Conservation (phyloP, 257 asterid species). For the Nicotiana tabacum region DNA sequence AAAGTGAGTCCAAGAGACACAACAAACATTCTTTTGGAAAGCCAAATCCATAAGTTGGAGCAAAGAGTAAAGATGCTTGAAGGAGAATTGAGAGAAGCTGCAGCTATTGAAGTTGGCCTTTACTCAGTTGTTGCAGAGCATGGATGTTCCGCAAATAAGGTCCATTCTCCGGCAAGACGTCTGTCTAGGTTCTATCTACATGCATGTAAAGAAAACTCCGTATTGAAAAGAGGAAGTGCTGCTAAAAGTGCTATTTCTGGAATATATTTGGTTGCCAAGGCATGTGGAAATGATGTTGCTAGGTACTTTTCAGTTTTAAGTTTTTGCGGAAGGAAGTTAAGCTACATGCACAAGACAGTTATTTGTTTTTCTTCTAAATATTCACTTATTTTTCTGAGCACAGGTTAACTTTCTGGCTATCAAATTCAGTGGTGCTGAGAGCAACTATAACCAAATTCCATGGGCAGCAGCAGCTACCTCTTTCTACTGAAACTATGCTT, state of each 20-base stretch:
- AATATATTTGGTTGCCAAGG: conserved; percentile 72
- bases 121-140: conserved; percentile 84
- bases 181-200: conserved; percentile 73
- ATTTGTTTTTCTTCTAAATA: conserved; percentile 1
- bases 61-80: conserved; percentile 58
- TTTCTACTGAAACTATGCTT: conserved; percentile 24
- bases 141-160: conserved; percentile 60
- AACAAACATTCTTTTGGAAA: conserved; percentile 41
- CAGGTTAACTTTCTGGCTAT: conserved; percentile 95
- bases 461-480: conserved; percentile 31
- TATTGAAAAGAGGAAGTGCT: conserved; percentile 61
- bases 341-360: neutral
- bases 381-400: conserved; percentile 5
- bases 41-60: conserved; percentile 48
- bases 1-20: conserved; percentile 42
- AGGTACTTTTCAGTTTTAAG: conserved; percentile 39
- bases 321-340: neutral
- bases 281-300: conserved; percentile 91
- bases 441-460: conserved; percentile 53
- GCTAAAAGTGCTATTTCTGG: conserved; percentile 86
- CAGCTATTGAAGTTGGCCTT: conserved; percentile 73
- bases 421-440: conserved; percentile 86
- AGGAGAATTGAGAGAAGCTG: conserved; percentile 77
- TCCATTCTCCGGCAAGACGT: conserved; percentile 89
- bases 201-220: conserved; percentile 49